These are phyloP conservation scores for Globisporangium okanoganense DNA, from an alignment of 352 stramenopile genomes.

Conservation along the genomic window DNA sequence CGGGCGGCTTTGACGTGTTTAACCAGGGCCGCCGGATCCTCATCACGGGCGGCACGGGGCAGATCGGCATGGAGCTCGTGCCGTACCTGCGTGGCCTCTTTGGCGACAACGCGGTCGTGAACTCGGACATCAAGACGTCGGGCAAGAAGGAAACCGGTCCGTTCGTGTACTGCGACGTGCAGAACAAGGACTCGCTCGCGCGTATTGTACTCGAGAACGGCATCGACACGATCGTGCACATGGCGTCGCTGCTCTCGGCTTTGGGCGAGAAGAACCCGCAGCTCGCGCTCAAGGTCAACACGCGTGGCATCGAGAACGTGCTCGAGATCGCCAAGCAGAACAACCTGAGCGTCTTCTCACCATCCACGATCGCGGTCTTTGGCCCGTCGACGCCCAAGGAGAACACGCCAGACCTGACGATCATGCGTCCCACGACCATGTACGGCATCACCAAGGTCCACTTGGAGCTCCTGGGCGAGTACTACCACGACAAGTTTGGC, in stretches of 20 bases:
- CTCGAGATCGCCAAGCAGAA: conserved; percentile 87
- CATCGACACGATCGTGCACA: conserved; percentile 89
- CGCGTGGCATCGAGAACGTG: conserved; percentile 87
- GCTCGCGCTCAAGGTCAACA: conserved; percentile 88
- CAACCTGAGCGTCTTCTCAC: conserved; percentile 85
- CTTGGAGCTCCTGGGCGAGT: conserved; percentile 88
- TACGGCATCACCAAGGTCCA: conserved; percentile 93
- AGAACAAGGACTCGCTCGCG: conserved; percentile 65
- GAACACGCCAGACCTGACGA: conserved; percentile 82
- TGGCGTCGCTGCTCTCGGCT: conserved; percentile 88
- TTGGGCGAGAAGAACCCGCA: conserved; percentile 89
- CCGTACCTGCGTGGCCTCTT: conserved; percentile 70
- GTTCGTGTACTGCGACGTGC: conserved; percentile 84
- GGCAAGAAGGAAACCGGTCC: conserved; percentile 41
- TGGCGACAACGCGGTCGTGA: conserved; percentile 58
- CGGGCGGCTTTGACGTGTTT: conserved; percentile 47
- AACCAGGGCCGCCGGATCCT: conserved; percentile 60
- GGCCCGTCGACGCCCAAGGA: conserved; percentile 83
- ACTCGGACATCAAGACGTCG: conserved; percentile 78
- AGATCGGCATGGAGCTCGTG: conserved; percentile 87
- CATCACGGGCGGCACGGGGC: conserved; percentile 74
- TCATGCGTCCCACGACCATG: conserved; percentile 92
- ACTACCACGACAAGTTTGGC: conserved; percentile 91
- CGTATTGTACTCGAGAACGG: conserved; percentile 87
- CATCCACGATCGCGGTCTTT: conserved; percentile 91